A percentile compares a stretch with the other conserved stretches of the same genome.
phyloP scores from a whole-genome alignment of 345 rosid genomes.

The Aquilaria yunnanensis region DNA sequence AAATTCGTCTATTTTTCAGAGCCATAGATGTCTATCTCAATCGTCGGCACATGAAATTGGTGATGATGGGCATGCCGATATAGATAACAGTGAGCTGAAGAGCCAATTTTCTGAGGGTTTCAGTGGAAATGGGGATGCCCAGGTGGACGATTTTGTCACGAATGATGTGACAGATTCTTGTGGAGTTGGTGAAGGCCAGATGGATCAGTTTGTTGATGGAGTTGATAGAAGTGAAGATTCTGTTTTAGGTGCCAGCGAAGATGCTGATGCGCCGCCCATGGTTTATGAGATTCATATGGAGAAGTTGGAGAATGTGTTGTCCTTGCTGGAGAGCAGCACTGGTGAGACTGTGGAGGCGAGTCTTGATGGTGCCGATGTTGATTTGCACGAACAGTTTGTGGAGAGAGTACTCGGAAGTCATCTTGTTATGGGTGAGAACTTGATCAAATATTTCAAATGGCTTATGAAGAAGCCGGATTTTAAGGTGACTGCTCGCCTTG shows the following conservation, averaged over 20 bases:
- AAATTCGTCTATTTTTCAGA: slow-evolving; percentile 18
- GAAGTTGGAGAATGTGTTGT: slow-evolving; percentile 49
- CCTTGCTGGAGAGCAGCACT: slow-evolving; percentile 53
- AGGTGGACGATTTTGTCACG: not conserved
- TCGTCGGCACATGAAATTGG: slow-evolving; percentile 10
- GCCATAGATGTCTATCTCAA: slow-evolving; percentile 27
- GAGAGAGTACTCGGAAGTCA: slow-evolving; percentile 51
- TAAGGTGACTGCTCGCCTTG: slow-evolving; percentile 24
- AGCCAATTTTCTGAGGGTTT: slow-evolving; percentile 8
- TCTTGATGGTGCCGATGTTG: slow-evolving; percentile 37
- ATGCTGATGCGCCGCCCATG: slow-evolving; percentile 1
- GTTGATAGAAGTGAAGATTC: slow-evolving; percentile 4
- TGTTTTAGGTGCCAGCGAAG: slow-evolving; percentile 12
- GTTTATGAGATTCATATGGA: slow-evolving; percentile 40
- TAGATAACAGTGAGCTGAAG: slow-evolving; percentile 15
- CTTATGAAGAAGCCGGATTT: slow-evolving; percentile 28
- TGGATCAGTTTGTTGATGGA: not conserved
- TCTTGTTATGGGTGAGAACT: slow-evolving; percentile 40
- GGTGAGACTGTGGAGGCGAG: slow-evolving; percentile 54
- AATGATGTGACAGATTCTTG: slow-evolving; percentile 1
- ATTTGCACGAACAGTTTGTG: slow-evolving; percentile 43
- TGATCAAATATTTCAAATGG: slow-evolving; percentile 65
- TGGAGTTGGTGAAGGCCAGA: slow-evolving; percentile 15
- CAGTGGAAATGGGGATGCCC: slow-evolving; percentile 9
- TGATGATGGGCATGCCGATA: too few relatives aligned